Evolutionary conservation across 352 stramenopile species (phyloP), one percentile per base, ranked within the genome.

Genomic region (Globisporangium irregulare): DNA sequence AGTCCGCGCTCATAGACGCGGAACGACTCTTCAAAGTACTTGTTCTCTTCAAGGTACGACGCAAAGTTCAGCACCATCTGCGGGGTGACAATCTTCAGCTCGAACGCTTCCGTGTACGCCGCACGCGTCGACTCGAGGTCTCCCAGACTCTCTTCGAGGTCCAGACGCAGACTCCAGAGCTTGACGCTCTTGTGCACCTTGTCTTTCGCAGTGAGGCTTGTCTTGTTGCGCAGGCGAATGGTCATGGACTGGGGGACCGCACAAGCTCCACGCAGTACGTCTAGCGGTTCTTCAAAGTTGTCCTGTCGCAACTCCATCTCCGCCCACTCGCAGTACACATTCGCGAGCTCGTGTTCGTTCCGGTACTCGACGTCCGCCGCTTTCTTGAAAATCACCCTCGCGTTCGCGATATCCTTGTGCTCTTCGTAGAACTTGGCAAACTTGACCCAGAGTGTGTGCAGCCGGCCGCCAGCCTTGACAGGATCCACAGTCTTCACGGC

Each of bases 41-140:
- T 96, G 70, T 98, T 87, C 66, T 99, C 98, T 59, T 98, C 91
- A 55, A 99, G 81, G 68, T 98, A 99, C 0, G 84, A 74, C 0
- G 96, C 97, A 79, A 97, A 99, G 78, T 99, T 99, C 6, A 99
- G 78, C 29, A 99, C 87, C 81, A 99, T 99, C 59, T 96, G 84
- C 2, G 96, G 88, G 43, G 98, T 99, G 36, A 97, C 96, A 32
- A 99, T 92, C 69, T 97, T 97, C 34, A 99, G 82, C 73, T 99
- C 97, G 46, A 99, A 92, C 1, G 87, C 87, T 9, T 91, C 78
- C 54, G 98, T 86, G 74, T 99, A 99, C 0, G 97, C 97, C 58
- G 96, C 95, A 34, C 97, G 93, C 15, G 95, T 97, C 2, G 91
- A 98, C 65, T 93, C 84, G 14, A 99, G 71, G 12, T 98, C 98